Evolutionary conservation across 305 asterid species (phyloP), one percentile per base, ranked within the genome.

Genomic region (Nicotiana rustica): DNA sequence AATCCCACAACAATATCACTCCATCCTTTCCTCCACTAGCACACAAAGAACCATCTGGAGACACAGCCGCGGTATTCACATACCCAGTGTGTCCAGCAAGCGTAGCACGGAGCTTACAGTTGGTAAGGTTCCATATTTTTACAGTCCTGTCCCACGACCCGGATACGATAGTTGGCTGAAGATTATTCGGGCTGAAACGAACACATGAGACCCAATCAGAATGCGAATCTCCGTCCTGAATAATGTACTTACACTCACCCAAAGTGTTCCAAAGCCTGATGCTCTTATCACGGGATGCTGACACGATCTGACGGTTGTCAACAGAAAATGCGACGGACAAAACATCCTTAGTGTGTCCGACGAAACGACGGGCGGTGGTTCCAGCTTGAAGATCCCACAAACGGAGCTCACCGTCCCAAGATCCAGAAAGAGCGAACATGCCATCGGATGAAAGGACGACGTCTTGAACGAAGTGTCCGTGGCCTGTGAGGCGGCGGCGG

Each of bases 321-420:
- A 89, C 82, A 35, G 97, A 94, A 89, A 94, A 94, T 0, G 97
- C 98, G 5, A 94, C 97, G 12, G 98, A 92, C 1, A 94, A 86
- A 2, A 94, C 97, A 76, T 94, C 98, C 82, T 94, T 94, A 1
- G 98, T 89, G 86, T 94, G 98, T 1, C 98, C 98, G 10, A 91
- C 93, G 84, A 94, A 94, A 19, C 98, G 93, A 79, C 98, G 95
- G 18, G 94, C 92, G 4, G 97, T 90, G 55, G 82, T 81, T 0
- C 98, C 98, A 31, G 95, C 86, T 79, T 88, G 90, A 31, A 94
- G 86, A 59, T 94, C 98, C 98, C 98, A 94, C 31, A 94, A 92
- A 47, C 97, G 97, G 86, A 94, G 96, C 86, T 94, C 97, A 17
- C 93, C 91, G 87, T 94, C 98, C 97, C 98, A 95, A 29, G 96